These are phyloP conservation scores for Diaporthe caulivora DNA, from an alignment of 2,329 filamentous ascomycete species.

Conservation along the genomic window DNA sequence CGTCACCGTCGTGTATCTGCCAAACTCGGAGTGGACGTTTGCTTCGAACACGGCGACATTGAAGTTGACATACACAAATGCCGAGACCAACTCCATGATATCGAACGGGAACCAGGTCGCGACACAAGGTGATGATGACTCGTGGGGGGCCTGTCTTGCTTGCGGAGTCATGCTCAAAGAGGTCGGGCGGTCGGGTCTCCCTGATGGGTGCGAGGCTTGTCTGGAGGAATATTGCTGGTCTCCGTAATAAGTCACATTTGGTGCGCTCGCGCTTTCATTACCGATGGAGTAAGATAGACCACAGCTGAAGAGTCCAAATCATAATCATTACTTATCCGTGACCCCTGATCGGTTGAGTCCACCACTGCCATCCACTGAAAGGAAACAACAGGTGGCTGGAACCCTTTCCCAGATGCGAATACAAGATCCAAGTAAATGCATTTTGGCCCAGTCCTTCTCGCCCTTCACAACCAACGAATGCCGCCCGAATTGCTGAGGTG, in stretches of 20 bases:
- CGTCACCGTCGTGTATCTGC: slow-evolving; percentile 54
- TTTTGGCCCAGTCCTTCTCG: neutral
- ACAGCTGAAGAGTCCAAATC: neutral
- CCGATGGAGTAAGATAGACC: neutral
- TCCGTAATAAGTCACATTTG: neutral
- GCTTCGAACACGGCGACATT: slow-evolving; percentile 48
- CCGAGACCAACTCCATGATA: slow-evolving; percentile 52
- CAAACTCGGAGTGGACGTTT: slow-evolving; percentile 55
- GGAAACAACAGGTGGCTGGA: neutral
- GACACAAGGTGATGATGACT: slow-evolving; percentile 49
- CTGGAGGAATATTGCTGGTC: slow-evolving; percentile 53
- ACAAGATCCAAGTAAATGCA: neutral
- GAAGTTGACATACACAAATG: slow-evolving; percentile 50
- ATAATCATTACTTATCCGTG: neutral
- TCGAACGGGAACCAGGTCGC: slow-evolving; percentile 54
- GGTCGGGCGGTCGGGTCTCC: slow-evolving; percentile 43
- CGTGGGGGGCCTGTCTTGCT: slow-evolving; percentile 55
- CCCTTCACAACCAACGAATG: too few relatives aligned
- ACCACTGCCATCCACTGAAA: neutral
- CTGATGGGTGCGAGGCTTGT: slow-evolving; percentile 50
- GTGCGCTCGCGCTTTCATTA: neutral
- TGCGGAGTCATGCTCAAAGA: slow-evolving; percentile 54
- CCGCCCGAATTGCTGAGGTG: neutral
- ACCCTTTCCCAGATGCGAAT: neutral
- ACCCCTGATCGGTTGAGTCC: neutral